These are phyloP conservation scores for Coemansia sp. DNA, from an alignment of 192 early-diverging fungal genomes.

Conservation along the genomic window DNA sequence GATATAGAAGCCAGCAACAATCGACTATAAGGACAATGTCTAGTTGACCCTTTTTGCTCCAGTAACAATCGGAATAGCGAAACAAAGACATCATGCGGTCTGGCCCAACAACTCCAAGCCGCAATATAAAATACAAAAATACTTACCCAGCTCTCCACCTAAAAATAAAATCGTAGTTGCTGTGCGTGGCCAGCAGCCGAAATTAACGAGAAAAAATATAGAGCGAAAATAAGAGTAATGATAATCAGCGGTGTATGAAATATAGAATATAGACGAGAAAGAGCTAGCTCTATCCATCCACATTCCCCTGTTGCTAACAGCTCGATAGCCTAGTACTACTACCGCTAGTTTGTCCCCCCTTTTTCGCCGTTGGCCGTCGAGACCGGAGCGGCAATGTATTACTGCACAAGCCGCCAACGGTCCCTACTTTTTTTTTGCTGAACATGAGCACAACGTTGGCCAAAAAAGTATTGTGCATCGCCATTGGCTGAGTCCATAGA, in stretches of 20 bases:
- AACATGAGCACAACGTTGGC: not conserved
- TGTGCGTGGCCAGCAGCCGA: conserved; percentile 5
- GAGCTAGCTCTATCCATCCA: not conserved
- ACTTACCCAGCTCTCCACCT: not conserved
- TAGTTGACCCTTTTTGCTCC: not conserved
- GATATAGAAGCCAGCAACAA: not conserved
- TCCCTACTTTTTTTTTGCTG: not conserved
- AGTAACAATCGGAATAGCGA: not conserved
- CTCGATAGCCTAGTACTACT: not conserved
- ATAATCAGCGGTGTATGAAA: not conserved
- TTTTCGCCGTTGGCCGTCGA: not conserved
- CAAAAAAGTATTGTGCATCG: too few relatives aligned
- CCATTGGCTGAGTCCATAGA: too few relatives aligned
- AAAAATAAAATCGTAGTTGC: not conserved
- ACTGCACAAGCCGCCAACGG: not conserved
- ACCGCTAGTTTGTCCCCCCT: not conserved
- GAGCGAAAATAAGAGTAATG: not conserved
- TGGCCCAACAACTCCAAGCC: not conserved
- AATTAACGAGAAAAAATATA: not conserved
- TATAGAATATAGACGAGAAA: not conserved
- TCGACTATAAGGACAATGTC: not conserved
- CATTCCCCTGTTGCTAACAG: not conserved
- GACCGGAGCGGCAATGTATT: not conserved
- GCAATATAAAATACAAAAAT: not conserved
- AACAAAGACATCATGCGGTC: not conserved